A percentile compares a stretch with the other conserved stretches of the same genome.
Conservation (phyloP, 2,329 filamentous ascomycete species). For the Ophiostoma novo-ulmi region DNA sequence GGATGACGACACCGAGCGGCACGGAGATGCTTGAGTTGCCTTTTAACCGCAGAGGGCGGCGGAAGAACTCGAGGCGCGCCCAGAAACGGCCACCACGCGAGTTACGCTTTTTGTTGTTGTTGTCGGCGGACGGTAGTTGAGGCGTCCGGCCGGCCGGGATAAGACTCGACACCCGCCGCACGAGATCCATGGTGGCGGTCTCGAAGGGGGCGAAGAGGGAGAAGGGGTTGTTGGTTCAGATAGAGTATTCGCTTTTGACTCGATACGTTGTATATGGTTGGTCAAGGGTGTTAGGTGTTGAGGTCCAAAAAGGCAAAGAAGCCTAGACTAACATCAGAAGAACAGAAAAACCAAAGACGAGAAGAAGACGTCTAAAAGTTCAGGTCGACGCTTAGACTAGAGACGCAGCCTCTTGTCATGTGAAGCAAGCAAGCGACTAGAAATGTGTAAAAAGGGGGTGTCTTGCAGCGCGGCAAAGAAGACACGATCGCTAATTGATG, state of each 20-base stretch:
- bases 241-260: neutral
- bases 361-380: neutral
- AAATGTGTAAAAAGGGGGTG: conserved; percentile 7
- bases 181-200: conserved; percentile 49
- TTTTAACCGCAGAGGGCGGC: conserved; percentile 77
- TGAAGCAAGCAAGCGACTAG: neutral
- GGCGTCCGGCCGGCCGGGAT: conserved; percentile 40
- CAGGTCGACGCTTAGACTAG: neutral
- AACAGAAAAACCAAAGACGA: neutral
- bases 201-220: conserved; percentile 10
- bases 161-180: conserved; percentile 51
- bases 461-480: conserved; percentile 9
- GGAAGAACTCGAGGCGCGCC: conserved; percentile 69
- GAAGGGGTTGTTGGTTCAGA: conserved; percentile 3
- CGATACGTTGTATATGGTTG: neutral
- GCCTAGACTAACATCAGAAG: conserved; percentile 7
- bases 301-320: conserved; percentile 12
- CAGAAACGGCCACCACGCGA: conserved; percentile 39
- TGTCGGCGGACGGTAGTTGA: conserved; percentile 48
- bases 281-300: neutral
- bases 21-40: conserved; percentile 91
- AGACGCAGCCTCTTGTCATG: conserved; percentile 8
- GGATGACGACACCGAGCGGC: conserved; percentile 82
- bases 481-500: conserved; percentile 12
- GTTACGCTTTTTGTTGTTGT: conserved; percentile 49